A percentile compares a stretch with the other conserved stretches of the same genome.
phyloP scores from a whole-genome alignment of 163 green algal genomes.

The Smithsoniella earleae region DNA sequence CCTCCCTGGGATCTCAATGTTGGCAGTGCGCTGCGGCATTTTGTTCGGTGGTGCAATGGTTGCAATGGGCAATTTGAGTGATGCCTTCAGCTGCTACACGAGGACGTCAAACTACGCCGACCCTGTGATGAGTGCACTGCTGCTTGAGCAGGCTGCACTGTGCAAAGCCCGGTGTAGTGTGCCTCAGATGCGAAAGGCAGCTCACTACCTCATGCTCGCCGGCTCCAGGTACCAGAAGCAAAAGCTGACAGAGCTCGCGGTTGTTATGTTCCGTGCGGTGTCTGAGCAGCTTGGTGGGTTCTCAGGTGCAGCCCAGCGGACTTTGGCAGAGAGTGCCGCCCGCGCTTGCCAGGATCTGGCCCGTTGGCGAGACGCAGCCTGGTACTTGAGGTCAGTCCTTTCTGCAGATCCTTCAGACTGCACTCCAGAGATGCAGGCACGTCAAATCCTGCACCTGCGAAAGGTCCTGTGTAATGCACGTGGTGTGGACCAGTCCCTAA shows the following conservation, averaged over 20 bases:
- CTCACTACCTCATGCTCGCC: conserved; percentile 15
- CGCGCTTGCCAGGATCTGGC: conserved; percentile 15
- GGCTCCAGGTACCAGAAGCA: conserved; percentile 7
- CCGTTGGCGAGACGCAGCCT: not conserved
- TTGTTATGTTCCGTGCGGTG: not conserved
- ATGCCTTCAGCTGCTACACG: conserved; percentile 20
- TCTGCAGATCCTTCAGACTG: not conserved
- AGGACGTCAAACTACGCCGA: conserved; percentile 22
- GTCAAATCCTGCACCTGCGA: not conserved
- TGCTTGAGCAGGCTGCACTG: conserved; percentile 27
- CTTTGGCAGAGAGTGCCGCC: not conserved
- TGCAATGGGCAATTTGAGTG: not conserved
- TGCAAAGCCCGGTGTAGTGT: not conserved
- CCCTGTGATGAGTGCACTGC: conserved; percentile 4
- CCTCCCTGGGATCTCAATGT: not conserved
- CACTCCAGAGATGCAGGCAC: not conserved
- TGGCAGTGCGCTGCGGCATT: conserved; percentile 8
- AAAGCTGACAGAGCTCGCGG: not conserved
- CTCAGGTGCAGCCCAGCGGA: not conserved
- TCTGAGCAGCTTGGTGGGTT: not conserved
- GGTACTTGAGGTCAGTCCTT: not conserved
- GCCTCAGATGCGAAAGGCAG: not conserved
- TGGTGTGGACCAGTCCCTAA: not conserved
- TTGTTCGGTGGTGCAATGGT: conserved; percentile 11
- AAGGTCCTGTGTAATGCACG: conserved; percentile 17